A percentile compares a stretch with the other conserved stretches of the same genome.
Evolutionary conservation across 2,329 filamentous ascomycete genomes (phyloP).

Genomic region (Pyrenochaeta sp.): DNA sequence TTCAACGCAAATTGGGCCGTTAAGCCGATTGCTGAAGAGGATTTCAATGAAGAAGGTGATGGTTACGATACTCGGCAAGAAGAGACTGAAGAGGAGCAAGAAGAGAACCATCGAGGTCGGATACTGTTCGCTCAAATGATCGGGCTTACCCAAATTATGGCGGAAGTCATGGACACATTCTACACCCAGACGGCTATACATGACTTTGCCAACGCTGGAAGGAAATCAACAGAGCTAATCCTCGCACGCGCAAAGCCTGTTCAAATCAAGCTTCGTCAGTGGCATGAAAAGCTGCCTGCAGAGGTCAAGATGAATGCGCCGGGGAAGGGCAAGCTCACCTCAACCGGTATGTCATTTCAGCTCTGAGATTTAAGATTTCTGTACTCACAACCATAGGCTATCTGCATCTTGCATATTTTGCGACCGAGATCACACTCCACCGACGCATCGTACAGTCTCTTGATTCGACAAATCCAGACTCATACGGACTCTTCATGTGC

Average conservation of each 20-base stretch:
- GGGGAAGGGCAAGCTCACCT: constrained; percentile 53
- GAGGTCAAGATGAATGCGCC: constrained; percentile 70
- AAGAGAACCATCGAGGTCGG: constrained; percentile 72
- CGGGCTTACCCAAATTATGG: constrained; percentile 75
- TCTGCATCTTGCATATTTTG: constrained; percentile 91
- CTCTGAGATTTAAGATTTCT: background rate
- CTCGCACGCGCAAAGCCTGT: constrained; percentile 81
- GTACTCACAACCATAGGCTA: constrained; percentile 57
- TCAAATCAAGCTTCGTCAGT: constrained; percentile 82
- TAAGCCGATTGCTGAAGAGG: constrained; percentile 67
- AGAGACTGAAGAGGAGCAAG: constrained; percentile 64
- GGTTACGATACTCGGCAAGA: constrained; percentile 61
- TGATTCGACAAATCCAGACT: constrained; percentile 65
- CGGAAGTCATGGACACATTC: constrained; percentile 83
- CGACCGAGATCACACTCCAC: constrained; percentile 92
- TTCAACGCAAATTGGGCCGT: constrained; percentile 80
- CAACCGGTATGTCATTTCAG: constrained; percentile 46
- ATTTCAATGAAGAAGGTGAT: constrained; percentile 72
- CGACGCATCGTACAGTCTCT: constrained; percentile 88
- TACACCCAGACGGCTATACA: constrained; percentile 82
- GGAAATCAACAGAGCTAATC: constrained; percentile 75
- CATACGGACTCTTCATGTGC: constrained; percentile 90
- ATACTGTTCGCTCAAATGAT: constrained; percentile 80
- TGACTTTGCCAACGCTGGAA: constrained; percentile 70
- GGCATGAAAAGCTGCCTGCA: constrained; percentile 75